Base-by-base conservation (phyloP, 176 grass and related monocot genomes). In the Aegilops tauschii region DNA sequence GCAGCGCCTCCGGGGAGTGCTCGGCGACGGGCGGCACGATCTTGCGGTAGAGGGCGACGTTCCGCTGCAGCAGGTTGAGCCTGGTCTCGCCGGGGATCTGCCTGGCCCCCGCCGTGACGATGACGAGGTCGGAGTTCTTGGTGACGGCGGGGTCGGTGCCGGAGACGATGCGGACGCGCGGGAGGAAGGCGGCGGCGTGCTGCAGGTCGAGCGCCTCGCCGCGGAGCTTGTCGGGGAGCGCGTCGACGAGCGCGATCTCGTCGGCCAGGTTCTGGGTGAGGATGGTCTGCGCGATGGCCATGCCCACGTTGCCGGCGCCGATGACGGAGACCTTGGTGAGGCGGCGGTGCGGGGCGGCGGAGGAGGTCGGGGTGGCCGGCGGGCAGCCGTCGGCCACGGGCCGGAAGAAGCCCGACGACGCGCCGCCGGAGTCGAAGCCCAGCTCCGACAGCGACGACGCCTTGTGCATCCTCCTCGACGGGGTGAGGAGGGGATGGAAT, bases 161-260 rank as follows among this genome's bases (percentile, higher is more conserved):
- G 44, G 91, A 92, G 1, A 83, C 70, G 4, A 98, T 90, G 61
- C 90, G 90, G 28, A 90, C 89, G 37, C 91, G 93, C 1, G 96
- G 96, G 5, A 98, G 86, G 90, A 98, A 98, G 28, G 96, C 96
- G n/a, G 96, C 96, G 18, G 93, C 92, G 82, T 98, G 96, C 89
- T 98, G 96, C 47, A 98, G 96, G 78, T 98, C 96, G 4, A 98
- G 92, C 96, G 92, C 95, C 93, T 98, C 96, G 1, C 96, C 96
- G 18, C 92, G 96, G 67, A 95, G 87, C 79, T 95, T 93, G 80
- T 94, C 90, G 1, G 96, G 81, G 37, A 89, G 34, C 14, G 88
- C 88, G 86, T 96, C 96, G 17, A 98, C 93, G 18, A 98, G 93
- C 16, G 96, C 93, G 80, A 98, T 93, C 91, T 98, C 96, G 83